A percentile compares a stretch with the other conserved stretches of the same genome.
Conservation (phyloP, 2,329 filamentous ascomycete genomes). For the Fusarium aywerte region DNA sequence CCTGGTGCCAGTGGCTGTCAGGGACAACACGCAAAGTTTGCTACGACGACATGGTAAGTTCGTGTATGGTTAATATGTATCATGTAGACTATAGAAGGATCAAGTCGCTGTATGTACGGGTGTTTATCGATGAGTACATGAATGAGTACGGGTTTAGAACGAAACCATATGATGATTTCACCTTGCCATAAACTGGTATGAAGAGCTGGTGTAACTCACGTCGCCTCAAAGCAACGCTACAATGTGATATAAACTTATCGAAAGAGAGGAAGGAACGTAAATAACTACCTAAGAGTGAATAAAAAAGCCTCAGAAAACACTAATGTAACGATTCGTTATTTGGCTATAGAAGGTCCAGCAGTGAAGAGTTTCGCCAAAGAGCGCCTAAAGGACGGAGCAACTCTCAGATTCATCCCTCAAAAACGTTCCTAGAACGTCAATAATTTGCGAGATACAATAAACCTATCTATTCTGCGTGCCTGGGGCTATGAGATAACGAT, state of each 20-base stretch:
- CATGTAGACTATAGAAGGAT: not conserved
- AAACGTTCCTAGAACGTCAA: not conserved
- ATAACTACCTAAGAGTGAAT: too few relatives aligned
- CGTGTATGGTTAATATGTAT: not conserved
- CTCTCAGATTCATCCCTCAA: not conserved
- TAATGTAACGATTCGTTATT: too few relatives aligned
- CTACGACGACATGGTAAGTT: conserved; percentile 12
- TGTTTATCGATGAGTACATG: not conserved
- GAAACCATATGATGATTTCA: too few relatives aligned
- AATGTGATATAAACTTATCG: too few relatives aligned
- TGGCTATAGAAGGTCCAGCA: too few relatives aligned
- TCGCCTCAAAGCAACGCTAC: too few relatives aligned
- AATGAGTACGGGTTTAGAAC: not conserved
- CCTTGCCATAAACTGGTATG: too few relatives aligned
- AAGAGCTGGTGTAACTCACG: too few relatives aligned
- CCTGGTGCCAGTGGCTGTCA: conserved; percentile 29
- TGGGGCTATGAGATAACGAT: not conserved
- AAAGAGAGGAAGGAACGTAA: too few relatives aligned
- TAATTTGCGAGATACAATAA: not conserved
- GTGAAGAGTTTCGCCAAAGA: too few relatives aligned
- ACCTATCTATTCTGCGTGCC: not conserved
- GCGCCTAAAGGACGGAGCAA: not conserved
- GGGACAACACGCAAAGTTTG: conserved; percentile 30
- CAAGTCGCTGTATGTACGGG: too few relatives aligned
- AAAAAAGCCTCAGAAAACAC: too few relatives aligned